phyloP scores from a whole-genome alignment of 2,329 filamentous ascomycete genomes.

The Fusarium scirpi region DNA sequence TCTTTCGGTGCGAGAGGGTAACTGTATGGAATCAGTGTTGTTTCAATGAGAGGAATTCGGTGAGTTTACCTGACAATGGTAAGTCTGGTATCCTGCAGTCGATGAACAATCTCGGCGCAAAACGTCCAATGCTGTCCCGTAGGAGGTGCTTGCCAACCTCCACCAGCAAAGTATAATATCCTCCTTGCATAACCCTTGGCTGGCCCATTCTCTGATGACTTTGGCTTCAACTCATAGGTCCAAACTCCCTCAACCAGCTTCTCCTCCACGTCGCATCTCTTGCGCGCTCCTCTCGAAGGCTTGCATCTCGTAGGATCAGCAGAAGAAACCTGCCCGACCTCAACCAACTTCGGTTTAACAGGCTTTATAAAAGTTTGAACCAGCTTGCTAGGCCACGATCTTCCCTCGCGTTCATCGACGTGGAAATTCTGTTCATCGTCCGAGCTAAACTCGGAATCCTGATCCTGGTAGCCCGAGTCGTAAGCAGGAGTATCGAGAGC shows the following conservation, averaged over 20 bases:
- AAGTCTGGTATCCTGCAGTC: slow-evolving; percentile 56
- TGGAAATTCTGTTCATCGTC: slow-evolving; percentile 1
- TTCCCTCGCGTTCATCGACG: slow-evolving; percentile 22
- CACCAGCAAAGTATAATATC: slow-evolving; percentile 68
- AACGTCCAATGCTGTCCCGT: slow-evolving; percentile 65
- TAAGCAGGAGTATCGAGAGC: background rate
- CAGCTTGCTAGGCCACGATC: slow-evolving; percentile 19
- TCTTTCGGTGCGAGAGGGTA: slow-evolving; percentile 66
- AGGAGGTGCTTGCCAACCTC: slow-evolving; percentile 66
- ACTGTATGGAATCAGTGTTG: slow-evolving; percentile 19
- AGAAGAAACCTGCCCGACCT: slow-evolving; percentile 9
- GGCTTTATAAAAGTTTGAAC: slow-evolving; percentile 33
- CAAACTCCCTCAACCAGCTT: slow-evolving; percentile 42
- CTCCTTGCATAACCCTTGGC: slow-evolving; percentile 6
- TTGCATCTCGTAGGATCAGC: slow-evolving; percentile 28
- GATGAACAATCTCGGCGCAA: slow-evolving; percentile 57
- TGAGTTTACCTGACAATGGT: slow-evolving; percentile 22
- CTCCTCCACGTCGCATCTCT: slow-evolving; percentile 38
- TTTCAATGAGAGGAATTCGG: fast-evolving
- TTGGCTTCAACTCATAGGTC: slow-evolving; percentile 42
- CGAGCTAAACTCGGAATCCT: background rate
- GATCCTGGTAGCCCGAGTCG: background rate
- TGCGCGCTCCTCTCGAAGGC: slow-evolving; percentile 9
- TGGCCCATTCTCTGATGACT: slow-evolving; percentile 30
- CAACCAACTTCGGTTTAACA: slow-evolving; percentile 21